A percentile compares a stretch with the other conserved stretches of the same genome.
phyloP scores from a whole-genome alignment of 345 rosid species.

The Erysimum cheiranthoides region DNA sequence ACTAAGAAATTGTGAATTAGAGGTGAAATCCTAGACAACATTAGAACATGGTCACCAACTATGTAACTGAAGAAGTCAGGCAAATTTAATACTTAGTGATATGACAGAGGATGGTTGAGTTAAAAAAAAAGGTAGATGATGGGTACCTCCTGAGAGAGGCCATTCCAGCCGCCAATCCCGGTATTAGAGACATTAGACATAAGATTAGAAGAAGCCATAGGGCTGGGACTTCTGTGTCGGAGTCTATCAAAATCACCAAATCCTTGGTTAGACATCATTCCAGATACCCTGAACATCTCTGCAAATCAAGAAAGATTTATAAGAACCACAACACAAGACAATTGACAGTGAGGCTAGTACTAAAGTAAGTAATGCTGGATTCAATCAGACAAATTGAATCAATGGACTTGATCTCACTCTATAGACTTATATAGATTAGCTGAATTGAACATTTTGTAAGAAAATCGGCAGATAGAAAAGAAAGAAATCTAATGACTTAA shows the following conservation, averaged over 20 bases:
- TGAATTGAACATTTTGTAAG: conserved; percentile 14
- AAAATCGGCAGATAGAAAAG: neutral
- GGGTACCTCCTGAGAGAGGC: conserved; percentile 79
- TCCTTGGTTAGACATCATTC: conserved; percentile 94
- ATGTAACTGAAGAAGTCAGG: neutral
- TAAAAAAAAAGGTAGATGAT: neutral
- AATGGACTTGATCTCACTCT: conserved; percentile 22
- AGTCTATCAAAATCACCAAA: conserved; percentile 88
- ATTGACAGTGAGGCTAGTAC: conserved; percentile 2
- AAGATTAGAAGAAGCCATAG: conserved; percentile 96
- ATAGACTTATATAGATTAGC: neutral
- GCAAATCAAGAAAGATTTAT: conserved; percentile 45
- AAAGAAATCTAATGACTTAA: neutral
- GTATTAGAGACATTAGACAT: conserved; percentile 76
- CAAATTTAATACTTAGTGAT: neutral
- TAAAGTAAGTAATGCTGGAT: conserved; percentile 15
- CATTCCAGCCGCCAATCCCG: conserved; percentile 83
- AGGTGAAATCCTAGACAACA: neutral
- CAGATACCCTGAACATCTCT: conserved; percentile 94
- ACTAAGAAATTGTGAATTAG: neutral
- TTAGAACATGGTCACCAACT: neutral
- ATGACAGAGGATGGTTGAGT: neutral
- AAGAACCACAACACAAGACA: conserved; percentile 5
- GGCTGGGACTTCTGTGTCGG: conserved; percentile 96
- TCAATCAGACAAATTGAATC: neutral